Base-by-base conservation (phyloP, 192 early-diverging fungal genomes). In the Linnemannia schmuckeri region DNA sequence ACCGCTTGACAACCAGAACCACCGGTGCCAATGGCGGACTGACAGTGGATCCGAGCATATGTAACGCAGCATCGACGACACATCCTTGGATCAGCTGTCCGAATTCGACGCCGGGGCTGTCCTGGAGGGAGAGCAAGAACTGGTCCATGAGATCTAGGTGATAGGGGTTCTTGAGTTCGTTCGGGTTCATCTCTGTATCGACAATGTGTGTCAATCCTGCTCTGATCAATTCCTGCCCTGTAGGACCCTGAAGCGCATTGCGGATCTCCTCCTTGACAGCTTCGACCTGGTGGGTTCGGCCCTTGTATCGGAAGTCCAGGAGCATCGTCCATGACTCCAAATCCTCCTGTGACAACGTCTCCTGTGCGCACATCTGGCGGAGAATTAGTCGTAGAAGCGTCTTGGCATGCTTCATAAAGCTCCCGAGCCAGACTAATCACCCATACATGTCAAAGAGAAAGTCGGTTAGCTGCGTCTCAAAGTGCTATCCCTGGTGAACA, bases 101-200 rank as follows among this genome's bases (percentile, higher is more conserved):
- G 75, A 87, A 87, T 27, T 78, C 85, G 0, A 87, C 76, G n/a
- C 76, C 85, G 10, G 85, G 85, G 33, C 75, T 87, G 22, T 81
- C 79, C 6, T 79, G 76, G 33, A 87, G 81, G 0, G 75, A 71
- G 17, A 81, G 79, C 27, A 87, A n/a, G 66, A 87, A 63, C 10
- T 81, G 68, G 37, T 87, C 85, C 85, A 87, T 87, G 27, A 87
- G 57, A 40, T 87, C 85, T 41, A 87, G 38, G 35, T 87, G 85
- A 49, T 81, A 75, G 4, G 85, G 85, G 22, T 87, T 87, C 47
- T 81, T 81, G 42, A 81, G 68, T n/a, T 87, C 85, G 66, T 81
- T 81, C 44, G 85, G 85, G 61, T 87, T 87, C 85, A 87, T 47
- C 52, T 87, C 85, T 3, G 77, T 55, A 10, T 77, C 61, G 76